phyloP scores from a whole-genome alignment of 139 green algal genomes.

The Coelastrella sp. region DNA sequence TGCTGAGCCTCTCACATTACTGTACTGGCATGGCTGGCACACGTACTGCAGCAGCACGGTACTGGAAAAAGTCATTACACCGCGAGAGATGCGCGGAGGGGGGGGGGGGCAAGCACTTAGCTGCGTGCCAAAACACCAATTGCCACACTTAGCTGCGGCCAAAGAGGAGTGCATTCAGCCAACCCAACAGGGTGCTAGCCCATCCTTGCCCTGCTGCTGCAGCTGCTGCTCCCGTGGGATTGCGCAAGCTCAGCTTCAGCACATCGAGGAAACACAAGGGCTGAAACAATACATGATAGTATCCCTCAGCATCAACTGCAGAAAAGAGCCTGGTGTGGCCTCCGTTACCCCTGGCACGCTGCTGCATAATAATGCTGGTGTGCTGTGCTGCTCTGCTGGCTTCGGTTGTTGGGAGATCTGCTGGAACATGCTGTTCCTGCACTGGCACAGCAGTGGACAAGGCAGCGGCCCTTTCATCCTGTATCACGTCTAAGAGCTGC shows the following conservation, averaged over 20 bases:
- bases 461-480: no score
- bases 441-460: background rate
- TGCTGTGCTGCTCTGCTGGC: background rate
- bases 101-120: no score
- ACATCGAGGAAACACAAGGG: background rate
- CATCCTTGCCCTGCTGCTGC: no score
- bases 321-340: background rate
- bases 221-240: background rate
- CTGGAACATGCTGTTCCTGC: background rate
- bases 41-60: no score
- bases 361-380: background rate
- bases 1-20: no score
- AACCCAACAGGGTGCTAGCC: no score
- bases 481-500: background rate
- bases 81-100: no score
- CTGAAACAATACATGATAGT: slow-evolving; percentile 16
- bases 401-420: background rate
- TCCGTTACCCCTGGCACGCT: background rate
- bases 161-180: no score
- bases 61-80: no score
- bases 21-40: no score
- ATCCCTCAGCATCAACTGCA: background rate
- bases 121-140: no score
- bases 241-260: background rate
- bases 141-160: no score